A percentile compares a stretch with the other conserved stretches of the same genome.
Conservation (phyloP, 257 asterid genomes). For the Solanum neorickii region DNA sequence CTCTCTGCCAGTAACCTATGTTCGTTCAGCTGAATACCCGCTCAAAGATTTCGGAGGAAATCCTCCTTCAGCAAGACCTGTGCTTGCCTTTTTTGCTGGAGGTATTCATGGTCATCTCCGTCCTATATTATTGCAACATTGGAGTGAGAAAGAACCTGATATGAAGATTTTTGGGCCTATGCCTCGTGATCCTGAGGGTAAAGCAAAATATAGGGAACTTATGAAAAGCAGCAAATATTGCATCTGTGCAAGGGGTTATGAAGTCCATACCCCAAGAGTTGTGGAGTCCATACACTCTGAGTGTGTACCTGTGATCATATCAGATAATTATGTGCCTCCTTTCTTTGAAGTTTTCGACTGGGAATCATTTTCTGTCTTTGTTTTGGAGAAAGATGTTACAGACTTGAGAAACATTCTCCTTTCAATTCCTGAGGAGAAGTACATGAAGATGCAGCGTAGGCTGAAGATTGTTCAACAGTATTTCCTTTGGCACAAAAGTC, state of each 20-base stretch:
- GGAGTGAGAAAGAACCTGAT: slow-evolving; percentile 38
- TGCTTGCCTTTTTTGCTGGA: slow-evolving; percentile 59
- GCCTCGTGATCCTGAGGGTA: slow-evolving; percentile 42
- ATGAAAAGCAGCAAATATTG: slow-evolving; percentile 58
- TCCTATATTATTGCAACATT: slow-evolving; percentile 35
- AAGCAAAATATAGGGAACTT: slow-evolving; percentile 37
- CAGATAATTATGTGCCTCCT: slow-evolving; percentile 57
- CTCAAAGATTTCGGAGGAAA: slow-evolving; percentile 34
- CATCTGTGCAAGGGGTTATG: slow-evolving; percentile 54
- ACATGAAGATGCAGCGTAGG: slow-evolving; percentile 32
- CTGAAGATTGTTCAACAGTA: slow-evolving; percentile 25
- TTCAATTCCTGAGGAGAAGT: slow-evolving; percentile 36
- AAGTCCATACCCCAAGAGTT: slow-evolving; percentile 55
- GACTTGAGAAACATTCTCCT: slow-evolving; percentile 43
- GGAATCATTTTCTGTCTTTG: slow-evolving; percentile 47
- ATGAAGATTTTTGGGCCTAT: slow-evolving; percentile 48
- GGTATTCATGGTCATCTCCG: slow-evolving; percentile 59
- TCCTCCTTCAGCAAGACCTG: slow-evolving; percentile 26
- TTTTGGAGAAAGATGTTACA: slow-evolving; percentile 41
- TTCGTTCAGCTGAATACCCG: slow-evolving; percentile 40
- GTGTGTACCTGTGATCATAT: slow-evolving; percentile 53
- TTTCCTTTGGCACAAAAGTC: slow-evolving; percentile 50
- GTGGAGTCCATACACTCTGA: slow-evolving; percentile 48
- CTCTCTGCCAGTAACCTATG: slow-evolving; percentile 46
- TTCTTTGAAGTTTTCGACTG: slow-evolving; percentile 42